Evolutionary conservation across 2,329 filamentous ascomycete species (phyloP).

Genomic region (Trichophyton simii): DNA sequence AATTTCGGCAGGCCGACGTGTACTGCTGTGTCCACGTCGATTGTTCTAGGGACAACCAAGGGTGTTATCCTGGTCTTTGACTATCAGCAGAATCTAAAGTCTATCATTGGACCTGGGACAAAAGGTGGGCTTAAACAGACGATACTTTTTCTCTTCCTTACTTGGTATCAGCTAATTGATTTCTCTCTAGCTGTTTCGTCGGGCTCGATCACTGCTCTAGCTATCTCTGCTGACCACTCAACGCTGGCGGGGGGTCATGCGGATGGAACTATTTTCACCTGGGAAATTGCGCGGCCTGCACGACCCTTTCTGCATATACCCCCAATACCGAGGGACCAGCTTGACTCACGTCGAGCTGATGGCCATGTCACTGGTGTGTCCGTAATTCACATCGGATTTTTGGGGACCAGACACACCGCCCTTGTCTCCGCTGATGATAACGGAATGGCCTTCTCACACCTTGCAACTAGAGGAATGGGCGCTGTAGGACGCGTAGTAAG

Average conservation of each 20-base stretch:
- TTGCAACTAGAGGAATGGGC: slow-evolving; percentile 82
- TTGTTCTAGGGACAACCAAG: slow-evolving; percentile 85
- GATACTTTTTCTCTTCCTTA: too few species aligned
- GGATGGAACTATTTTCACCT: slow-evolving; percentile 87
- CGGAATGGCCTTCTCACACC: slow-evolving; percentile 96
- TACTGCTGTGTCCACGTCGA: slow-evolving; percentile 72
- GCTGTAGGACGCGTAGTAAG: slow-evolving; percentile 74
- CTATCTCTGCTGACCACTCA: slow-evolving; percentile 85
- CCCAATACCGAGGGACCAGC: slow-evolving; percentile 54
- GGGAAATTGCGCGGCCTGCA: slow-evolving; percentile 75
- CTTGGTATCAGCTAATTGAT: neutral
- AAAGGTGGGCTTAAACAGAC: slow-evolving; percentile 48
- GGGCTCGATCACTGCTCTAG: slow-evolving; percentile 72
- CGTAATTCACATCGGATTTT: slow-evolving; percentile 83
- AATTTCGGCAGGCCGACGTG: slow-evolving; percentile 90
- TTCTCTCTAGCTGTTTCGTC: slow-evolving; percentile 62
- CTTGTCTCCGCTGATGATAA: slow-evolving; percentile 87
- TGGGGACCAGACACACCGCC: slow-evolving; percentile 86
- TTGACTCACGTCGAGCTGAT: slow-evolving; percentile 56
- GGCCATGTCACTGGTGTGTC: slow-evolving; percentile 69
- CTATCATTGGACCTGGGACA: slow-evolving; percentile 84
- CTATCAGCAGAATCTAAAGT: slow-evolving; percentile 88
- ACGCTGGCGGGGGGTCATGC: slow-evolving; percentile 84
- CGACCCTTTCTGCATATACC: slow-evolving; percentile 80
- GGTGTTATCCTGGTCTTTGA: slow-evolving; percentile 93